Conservation (phyloP, 2,329 filamentous ascomycete species). For the Colletotrichum falcatum region DNA sequence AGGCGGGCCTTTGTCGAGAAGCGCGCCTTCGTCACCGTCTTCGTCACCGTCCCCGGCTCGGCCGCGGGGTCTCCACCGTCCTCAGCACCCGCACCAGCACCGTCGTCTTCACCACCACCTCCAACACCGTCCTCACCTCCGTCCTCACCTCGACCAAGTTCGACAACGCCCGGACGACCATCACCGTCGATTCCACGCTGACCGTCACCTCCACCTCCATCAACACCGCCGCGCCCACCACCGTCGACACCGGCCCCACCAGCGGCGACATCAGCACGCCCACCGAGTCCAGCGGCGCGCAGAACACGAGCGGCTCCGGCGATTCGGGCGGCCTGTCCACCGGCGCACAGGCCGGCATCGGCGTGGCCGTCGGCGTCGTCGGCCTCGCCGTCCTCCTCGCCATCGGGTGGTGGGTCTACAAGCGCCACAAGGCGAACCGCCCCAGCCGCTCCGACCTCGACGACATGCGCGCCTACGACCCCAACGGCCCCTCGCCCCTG, state of each 20-base stretch:
- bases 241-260: constrained; percentile 43
- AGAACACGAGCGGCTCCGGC: constrained; percentile 26
- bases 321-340: constrained; percentile 50
- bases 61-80: constrained; percentile 41
- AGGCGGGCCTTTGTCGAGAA: constrained; percentile 47
- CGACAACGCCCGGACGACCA: constrained; percentile 52
- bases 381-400: constrained; percentile 47
- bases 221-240: constrained; percentile 47
- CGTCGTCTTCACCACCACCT: constrained; percentile 48
- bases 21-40: constrained; percentile 50
- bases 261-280: constrained; percentile 45
- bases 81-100: constrained; percentile 32
- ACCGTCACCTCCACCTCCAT: constrained; percentile 51
- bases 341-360: constrained; percentile 59
- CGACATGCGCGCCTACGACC: constrained; percentile 53
- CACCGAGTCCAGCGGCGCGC: constrained; percentile 14
- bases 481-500: constrained; percentile 45
- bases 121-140: constrained; percentile 46
- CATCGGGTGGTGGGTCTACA: constrained; percentile 41
- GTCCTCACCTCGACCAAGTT: constrained; percentile 40
- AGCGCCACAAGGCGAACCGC: constrained; percentile 39
- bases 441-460: constrained; percentile 40
- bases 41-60: constrained; percentile 50
- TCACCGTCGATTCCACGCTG: constrained; percentile 53
- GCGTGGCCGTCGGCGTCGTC: constrained; percentile 53